A percentile compares a stretch with the other conserved stretches of the same genome.
Evolutionary conservation across 2,329 filamentous ascomycete genomes (phyloP).

Genomic region (Neopestalotiopsis rosae): DNA sequence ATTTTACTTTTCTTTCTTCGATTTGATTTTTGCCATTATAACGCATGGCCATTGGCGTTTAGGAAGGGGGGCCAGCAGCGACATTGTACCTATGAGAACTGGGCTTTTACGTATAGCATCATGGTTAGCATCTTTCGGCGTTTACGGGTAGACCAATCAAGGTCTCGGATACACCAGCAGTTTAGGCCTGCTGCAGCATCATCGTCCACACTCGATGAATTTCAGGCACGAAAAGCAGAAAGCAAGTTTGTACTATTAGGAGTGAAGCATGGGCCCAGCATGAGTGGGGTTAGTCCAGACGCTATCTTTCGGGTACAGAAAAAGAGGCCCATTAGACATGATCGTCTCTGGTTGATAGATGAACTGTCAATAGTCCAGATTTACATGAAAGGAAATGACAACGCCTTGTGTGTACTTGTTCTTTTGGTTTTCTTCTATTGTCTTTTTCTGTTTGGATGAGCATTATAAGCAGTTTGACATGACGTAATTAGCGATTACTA

Average conservation of each 20-base stretch:
- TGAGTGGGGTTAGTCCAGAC: background rate
- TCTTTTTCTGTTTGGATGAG: no score
- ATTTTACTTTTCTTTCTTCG: constrained; percentile 3
- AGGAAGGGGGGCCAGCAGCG: constrained; percentile 3
- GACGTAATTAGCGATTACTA: no score
- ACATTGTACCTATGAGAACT: background rate
- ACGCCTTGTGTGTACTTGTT: background rate
- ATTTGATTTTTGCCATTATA: background rate
- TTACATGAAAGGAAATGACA: background rate
- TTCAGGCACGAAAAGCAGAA: background rate
- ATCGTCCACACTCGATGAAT: background rate
- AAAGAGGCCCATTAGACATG: background rate
- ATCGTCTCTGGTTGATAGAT: background rate
- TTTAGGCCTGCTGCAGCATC: background rate
- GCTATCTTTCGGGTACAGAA: background rate
- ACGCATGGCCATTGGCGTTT: constrained; percentile 17
- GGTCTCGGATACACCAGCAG: constrained; percentile 4
- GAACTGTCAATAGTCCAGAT: background rate
- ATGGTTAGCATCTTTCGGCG: constrained; percentile 17
- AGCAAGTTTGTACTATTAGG: background rate
- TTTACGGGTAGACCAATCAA: background rate
- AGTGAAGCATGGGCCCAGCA: background rate
- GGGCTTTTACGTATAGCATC: background rate
- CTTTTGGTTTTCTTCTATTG: no score
- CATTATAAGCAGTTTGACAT: no score